Conservation (phyloP, 345 rosid genomes). For the Boechera divaricarpa region DNA sequence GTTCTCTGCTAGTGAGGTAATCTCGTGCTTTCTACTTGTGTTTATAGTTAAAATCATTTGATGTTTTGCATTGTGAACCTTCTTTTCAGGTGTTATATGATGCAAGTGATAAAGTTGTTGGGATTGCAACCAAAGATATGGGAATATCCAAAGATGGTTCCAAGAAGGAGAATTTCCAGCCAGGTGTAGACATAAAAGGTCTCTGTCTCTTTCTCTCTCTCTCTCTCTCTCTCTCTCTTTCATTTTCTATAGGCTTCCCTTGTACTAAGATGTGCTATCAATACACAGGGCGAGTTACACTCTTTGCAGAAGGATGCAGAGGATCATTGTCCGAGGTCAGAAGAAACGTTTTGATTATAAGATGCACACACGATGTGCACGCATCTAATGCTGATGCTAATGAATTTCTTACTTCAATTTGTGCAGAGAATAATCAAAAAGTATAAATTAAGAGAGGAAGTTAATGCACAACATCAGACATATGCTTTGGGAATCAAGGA, state of each 20-base stretch:
- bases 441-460: slow-evolving; percentile 77
- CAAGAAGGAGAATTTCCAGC: slow-evolving; percentile 84
- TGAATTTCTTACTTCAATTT: slow-evolving; percentile 20
- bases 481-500: slow-evolving; percentile 98
- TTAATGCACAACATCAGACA: slow-evolving; percentile 89
- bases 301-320: slow-evolving; percentile 95
- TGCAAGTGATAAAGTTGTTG: slow-evolving; percentile 66
- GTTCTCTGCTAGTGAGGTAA: slow-evolving; percentile 92
- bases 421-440: slow-evolving; percentile 68
- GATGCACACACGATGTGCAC: background rate
- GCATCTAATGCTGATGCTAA: slow-evolving; percentile 30
- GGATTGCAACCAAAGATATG: slow-evolving; percentile 95
- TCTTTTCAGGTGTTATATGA: slow-evolving; percentile 71
- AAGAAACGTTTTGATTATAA: slow-evolving; percentile 24
- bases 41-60: slow-evolving; percentile 2
- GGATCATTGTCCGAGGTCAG: slow-evolving; percentile 97
- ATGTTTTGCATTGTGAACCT: slow-evolving; percentile 26
- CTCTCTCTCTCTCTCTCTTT: slow-evolving; percentile 11
- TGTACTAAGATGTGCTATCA: slow-evolving; percentile 32
- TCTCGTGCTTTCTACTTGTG: slow-evolving; percentile 12
- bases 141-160: slow-evolving; percentile 93
- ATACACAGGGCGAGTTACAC: slow-evolving; percentile 71
- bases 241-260: background rate
- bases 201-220: slow-evolving; percentile 42
- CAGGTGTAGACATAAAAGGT: slow-evolving; percentile 84